Conservation (phyloP, 2,329 filamentous ascomycete species). For the Pseudogymnoascus sp. region DNA sequence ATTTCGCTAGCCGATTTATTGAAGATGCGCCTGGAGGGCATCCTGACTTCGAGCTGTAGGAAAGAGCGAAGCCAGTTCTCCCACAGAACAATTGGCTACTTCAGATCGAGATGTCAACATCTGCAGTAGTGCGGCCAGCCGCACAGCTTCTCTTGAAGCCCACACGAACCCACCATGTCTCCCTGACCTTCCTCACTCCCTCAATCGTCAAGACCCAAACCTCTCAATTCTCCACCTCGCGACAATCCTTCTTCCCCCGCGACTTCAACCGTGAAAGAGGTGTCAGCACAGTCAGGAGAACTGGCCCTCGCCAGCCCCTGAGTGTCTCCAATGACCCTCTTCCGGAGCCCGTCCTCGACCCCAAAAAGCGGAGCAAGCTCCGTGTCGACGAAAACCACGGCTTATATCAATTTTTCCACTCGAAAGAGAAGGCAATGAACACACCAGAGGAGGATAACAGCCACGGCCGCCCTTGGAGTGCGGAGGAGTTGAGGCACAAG, state of each 20-base stretch:
- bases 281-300: conserved; percentile 72
- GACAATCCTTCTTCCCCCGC: conserved; percentile 35
- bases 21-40: conserved; percentile 8
- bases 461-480: conserved; percentile 78
- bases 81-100: conserved; percentile 19
- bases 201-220: conserved; percentile 24
- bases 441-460: conserved; percentile 64
- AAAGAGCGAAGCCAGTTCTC: not conserved
- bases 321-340: conserved; percentile 66
- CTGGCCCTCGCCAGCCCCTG: conserved; percentile 67
- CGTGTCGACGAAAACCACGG: conserved; percentile 68
- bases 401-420: conserved; percentile 86
- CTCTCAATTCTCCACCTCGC: conserved; percentile 30
- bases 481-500: conserved; percentile 79
- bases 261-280: conserved; percentile 78
- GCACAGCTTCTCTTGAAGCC: conserved; percentile 18
- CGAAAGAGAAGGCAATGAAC: conserved; percentile 59
- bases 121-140: conserved; percentile 24
- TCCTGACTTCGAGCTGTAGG: conserved; percentile 10
- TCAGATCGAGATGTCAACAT: conserved; percentile 26
- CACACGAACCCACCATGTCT: conserved; percentile 19
- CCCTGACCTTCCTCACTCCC: conserved; percentile 30
- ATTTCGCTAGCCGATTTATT: conserved; percentile 8
- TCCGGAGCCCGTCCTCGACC: conserved; percentile 62
- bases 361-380: conserved; percentile 49